Base-by-base conservation (phyloP, 768 basidiomycete species). In the Boletus reticulatus region DNA sequence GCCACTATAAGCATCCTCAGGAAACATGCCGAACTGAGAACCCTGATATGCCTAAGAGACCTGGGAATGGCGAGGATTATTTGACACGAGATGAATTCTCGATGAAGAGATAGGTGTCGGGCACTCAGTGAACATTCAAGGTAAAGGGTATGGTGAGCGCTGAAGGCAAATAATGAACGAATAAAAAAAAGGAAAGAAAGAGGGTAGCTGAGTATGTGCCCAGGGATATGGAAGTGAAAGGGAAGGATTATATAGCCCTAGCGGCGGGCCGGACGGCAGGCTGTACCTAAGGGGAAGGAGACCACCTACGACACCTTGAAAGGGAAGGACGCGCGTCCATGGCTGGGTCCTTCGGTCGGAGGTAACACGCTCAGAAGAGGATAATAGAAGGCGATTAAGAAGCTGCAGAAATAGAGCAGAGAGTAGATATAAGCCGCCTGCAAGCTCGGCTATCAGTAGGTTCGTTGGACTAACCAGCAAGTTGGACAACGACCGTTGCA, bases 1-100 rank as follows among this genome's bases (percentile, higher is more conserved):
- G 16, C 20, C n/a, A 50, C 8, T 12, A 37, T 37, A 37, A 37
- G 16, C 16, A 12, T 14, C 13, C 41, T 8, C 7, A 19, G 4
- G 13, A 27, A 36, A 3, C 63, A 64, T 63, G 43, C 27, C 17
- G 16, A 44, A 27, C 19, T 17, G 44, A 51, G 14, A 36, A 17
- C 13, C 12, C 34, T 12, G 34, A 20, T 17, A 20, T 22, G 17
- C 6, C 22, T n/a, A 6, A 17, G 39, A 8, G 51, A 12, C 22
- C 9, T 3, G 39, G 20, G 13, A 36, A 5, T 19, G 20, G 7
- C 16, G 6, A 2, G 2, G 17, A n/a, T 27, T 13, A 13, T 17
- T 36, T 9, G 17, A 22, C 4, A n/a, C 9, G 14, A 11, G 0
- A 0, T 14, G 17, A 7, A 34, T 38, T 34, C 1, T 38, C 6